A percentile compares a stretch with the other conserved stretches of the same genome.
Conservation (phyloP, 768 basidiomycete species). For the Serendipita sp. region DNA sequence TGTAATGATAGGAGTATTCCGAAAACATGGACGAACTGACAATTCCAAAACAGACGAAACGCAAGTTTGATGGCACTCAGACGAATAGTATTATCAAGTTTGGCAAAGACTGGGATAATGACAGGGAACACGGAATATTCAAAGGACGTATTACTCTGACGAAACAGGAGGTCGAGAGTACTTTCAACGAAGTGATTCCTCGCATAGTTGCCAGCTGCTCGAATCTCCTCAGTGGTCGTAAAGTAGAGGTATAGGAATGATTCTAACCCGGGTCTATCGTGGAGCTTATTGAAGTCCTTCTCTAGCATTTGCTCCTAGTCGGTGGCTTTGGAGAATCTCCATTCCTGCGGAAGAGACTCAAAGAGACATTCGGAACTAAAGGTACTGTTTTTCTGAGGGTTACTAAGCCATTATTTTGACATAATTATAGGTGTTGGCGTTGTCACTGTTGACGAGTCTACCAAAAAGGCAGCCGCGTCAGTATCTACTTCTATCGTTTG, state of each 20-base stretch:
- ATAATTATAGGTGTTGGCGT: background rate
- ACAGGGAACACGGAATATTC: background rate
- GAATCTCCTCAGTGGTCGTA: background rate
- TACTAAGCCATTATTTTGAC: no score
- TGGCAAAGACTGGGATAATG: background rate
- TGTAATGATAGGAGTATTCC: background rate
- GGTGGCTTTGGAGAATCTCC: conserved; percentile 8
- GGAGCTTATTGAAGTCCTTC: background rate
- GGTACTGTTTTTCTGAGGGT: background rate
- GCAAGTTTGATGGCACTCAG: background rate
- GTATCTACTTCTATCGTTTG: background rate
- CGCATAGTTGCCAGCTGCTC: background rate
- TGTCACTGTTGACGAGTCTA: conserved; percentile 4
- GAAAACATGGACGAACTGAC: background rate
- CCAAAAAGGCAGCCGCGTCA: background rate
- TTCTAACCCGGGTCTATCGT: background rate
- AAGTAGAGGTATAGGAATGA: background rate
- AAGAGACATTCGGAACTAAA: background rate
- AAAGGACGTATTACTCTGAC: background rate
- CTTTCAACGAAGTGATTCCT: conserved; percentile 2
- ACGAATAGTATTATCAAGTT: background rate
- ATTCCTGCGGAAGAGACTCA: background rate
- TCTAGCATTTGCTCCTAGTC: conserved; percentile 1
- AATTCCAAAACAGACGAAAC: background rate
- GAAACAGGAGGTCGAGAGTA: background rate